phyloP scores from a whole-genome alignment of 768 basidiomycete genomes.

The Suillus sp. region DNA sequence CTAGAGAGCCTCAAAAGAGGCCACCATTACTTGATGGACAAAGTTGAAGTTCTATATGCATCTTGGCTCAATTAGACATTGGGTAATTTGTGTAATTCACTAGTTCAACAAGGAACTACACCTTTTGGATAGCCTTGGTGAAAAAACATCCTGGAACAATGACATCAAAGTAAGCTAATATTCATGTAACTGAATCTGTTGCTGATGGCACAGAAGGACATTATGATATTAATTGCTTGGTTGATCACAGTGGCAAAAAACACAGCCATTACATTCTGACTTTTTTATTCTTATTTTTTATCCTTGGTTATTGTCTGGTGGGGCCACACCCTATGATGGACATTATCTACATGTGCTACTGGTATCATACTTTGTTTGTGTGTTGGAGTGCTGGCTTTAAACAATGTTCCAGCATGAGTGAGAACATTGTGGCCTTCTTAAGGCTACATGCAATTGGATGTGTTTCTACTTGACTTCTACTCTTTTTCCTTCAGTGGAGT shows the following conservation, averaged over 20 bases:
- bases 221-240: background rate
- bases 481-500: no score
- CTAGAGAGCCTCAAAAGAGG: constrained; percentile 25
- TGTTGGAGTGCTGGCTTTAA: no score
- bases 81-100: constrained; percentile 30
- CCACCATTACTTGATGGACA: constrained; percentile 23
- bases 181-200: background rate
- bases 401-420: no score
- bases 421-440: no score
- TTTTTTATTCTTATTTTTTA: no score
- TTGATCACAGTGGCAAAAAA: background rate
- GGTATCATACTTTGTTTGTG: no score
- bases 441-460: no score
- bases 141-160: background rate
- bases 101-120: background rate
- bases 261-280: background rate
- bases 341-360: no score
- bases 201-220: background rate
- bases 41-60: constrained; percentile 36
- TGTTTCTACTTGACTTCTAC: no score
- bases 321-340: no score
- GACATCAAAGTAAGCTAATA: constrained; percentile 6
- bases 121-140: constrained; percentile 10
- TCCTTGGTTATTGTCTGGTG: no score
- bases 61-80: constrained; percentile 29